Base-by-base conservation (phyloP, 1,284 basidiomycete genomes). In the Chiua sp. region DNA sequence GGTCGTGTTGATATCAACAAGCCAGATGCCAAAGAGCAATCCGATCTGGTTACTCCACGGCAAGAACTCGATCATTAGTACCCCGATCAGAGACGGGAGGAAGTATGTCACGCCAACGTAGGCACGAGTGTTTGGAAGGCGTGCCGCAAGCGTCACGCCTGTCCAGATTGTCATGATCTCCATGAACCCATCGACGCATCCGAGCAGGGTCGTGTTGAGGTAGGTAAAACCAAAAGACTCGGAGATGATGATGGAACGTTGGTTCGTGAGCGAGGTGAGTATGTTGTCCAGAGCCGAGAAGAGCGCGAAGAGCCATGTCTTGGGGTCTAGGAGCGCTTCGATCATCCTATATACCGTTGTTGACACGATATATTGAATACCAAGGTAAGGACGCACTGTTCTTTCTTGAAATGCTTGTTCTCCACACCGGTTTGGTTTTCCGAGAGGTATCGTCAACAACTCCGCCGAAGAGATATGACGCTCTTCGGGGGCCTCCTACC, bases 381-480 rank as follows among this genome's bases (percentile, higher is more conserved):
- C n/a, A n/a, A n/a, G n/a, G 8, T 52, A 39, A 33, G 37, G 37
- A 78, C 87, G 59, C 62, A 90, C 87, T 93, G 92, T 23, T 90
- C 85, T 59, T 79, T 83, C 76, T 93, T 93, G 77, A 89, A 91
- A 55, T 80, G 80, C 72, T 91, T 90, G 70, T 90, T 90, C 73
- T 90, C 88, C 22, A 89, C 81, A 35, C 89, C 88, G 4, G 87
- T 84, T 79, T 91, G 88, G 67, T 91, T 91, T 72, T 78, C 78
- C 81, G 82, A 58, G 18, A n/a, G 13, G 32, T 37, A 39, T 8
- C 26, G 11, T 60, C 23, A 55, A 58, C 42, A 39, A 22, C n/a
- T 32, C 30, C 30, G 10, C 32, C 11, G 32, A 32, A 7, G 32
- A 4, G 32, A 32, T 12, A 10, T 12, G 18, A 7, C 32, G 2